These are phyloP conservation scores for Coniochaeta sp. DNA, from an alignment of 2,329 filamentous ascomycete species.

Conservation along the genomic window DNA sequence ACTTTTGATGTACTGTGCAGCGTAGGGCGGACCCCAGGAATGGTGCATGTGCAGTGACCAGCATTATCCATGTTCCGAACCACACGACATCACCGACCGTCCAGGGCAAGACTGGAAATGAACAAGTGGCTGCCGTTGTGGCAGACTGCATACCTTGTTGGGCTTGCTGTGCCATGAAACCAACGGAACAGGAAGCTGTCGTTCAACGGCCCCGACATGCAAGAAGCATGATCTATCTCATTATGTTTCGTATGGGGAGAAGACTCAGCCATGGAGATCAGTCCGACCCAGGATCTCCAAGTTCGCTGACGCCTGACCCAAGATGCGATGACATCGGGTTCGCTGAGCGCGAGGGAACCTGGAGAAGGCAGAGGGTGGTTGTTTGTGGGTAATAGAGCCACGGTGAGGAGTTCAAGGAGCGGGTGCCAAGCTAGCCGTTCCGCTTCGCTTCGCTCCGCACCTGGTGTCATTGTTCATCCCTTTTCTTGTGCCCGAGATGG, in stretches of 20 bases:
- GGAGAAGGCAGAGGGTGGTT: neutral
- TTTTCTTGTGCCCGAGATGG: neutral
- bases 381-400: neutral
- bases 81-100: neutral
- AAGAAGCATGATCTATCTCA: too few relatives aligned
- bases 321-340: neutral
- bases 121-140: neutral
- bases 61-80: constrained; percentile 1
- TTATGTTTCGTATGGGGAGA: neutral
- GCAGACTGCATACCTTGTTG: neutral
- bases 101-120: neutral
- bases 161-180: neutral
- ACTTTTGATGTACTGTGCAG: neutral
- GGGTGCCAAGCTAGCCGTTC: constrained; percentile 2
- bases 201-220: neutral
- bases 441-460: constrained; percentile 1
- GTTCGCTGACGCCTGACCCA: neutral
- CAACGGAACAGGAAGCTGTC: neutral
- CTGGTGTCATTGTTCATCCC: neutral
- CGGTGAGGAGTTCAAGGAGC: neutral
- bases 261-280: neutral
- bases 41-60: neutral
- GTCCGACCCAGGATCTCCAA: neutral
- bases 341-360: neutral
- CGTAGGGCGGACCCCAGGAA: neutral